phyloP scores from a whole-genome alignment of 2,329 filamentous ascomycete genomes.

The Hansfordia pulvinata region DNA sequence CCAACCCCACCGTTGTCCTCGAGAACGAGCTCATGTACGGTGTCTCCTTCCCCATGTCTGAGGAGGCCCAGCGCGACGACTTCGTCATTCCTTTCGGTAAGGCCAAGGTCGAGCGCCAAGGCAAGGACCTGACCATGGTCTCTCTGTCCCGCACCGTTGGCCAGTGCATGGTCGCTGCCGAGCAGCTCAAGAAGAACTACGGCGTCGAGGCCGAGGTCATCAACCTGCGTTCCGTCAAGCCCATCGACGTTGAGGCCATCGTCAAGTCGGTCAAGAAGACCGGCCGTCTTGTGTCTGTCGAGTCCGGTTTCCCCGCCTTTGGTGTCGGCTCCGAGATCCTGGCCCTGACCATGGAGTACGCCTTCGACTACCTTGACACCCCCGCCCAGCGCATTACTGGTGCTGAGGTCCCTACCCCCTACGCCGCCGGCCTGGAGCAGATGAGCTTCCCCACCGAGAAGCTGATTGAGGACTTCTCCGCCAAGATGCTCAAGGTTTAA shows the following conservation, averaged over 20 bases:
- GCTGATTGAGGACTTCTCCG: constrained; percentile 76
- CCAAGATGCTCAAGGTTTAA: constrained; percentile 57
- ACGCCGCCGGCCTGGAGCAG: constrained; percentile 84
- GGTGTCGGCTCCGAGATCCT: constrained; percentile 89
- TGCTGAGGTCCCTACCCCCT: constrained; percentile 93
- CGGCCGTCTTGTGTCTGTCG: constrained; percentile 75
- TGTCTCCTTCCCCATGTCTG: constrained; percentile 91
- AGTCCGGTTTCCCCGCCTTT: constrained; percentile 93
- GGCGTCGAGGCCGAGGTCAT: constrained; percentile 92
- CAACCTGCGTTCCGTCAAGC: constrained; percentile 96
- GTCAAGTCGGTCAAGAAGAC: constrained; percentile 99
- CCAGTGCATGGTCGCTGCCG: constrained; percentile 76
- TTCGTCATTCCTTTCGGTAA: constrained; percentile 97
- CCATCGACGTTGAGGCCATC: constrained; percentile 87
- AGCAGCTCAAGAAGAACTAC: constrained; percentile 90
- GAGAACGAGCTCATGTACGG: constrained; percentile 91
- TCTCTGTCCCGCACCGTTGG: constrained; percentile 91
- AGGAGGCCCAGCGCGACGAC: constrained; percentile 88
- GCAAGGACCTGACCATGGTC: constrained; percentile 94
- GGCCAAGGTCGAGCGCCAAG: constrained; percentile 94
- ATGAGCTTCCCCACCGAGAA: constrained; percentile 88
- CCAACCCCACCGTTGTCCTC: constrained; percentile 87
- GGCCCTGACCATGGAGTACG: constrained; percentile 92
- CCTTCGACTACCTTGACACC: constrained; percentile 92
- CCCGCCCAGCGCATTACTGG: constrained; percentile 90